A percentile compares a stretch with the other conserved stretches of the same genome.
These are phyloP conservation scores for Brassica incana DNA, from an alignment of 345 rosid species.

Conservation along the genomic window DNA sequence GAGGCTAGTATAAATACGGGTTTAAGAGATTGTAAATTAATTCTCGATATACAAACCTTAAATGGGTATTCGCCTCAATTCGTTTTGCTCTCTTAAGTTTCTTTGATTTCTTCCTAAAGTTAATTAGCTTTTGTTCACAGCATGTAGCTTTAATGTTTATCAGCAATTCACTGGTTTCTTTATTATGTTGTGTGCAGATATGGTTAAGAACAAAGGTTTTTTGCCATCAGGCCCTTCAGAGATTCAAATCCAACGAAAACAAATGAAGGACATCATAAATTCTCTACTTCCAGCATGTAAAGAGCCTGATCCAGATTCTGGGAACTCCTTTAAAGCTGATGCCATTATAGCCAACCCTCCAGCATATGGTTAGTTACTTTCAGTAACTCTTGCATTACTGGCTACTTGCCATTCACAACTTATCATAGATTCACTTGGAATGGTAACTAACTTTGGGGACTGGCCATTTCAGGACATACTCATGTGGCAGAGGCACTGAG, in stretches of 20 bases:
- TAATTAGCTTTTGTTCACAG: neutral
- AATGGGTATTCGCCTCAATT: too few relatives aligned
- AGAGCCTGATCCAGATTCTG: conserved; percentile 87
- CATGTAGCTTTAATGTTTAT: neutral
- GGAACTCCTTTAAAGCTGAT: conserved; percentile 80
- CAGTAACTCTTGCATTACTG: conserved; percentile 10
- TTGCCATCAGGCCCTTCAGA: conserved; percentile 98
- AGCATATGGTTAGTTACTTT: conserved; percentile 72
- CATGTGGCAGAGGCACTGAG: conserved; percentile 96
- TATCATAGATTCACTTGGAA: conserved; percentile 4
- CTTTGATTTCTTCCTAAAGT: neutral
- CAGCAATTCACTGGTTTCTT: conserved; percentile 25
- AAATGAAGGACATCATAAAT: conserved; percentile 76
- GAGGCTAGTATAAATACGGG: too few relatives aligned
- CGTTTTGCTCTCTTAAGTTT: too few relatives aligned
- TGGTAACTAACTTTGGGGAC: conserved; percentile 28
- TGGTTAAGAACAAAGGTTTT: conserved; percentile 99
- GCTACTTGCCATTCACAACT: neutral
- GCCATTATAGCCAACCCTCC: conserved; percentile 99
- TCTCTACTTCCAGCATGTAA: conserved; percentile 94
- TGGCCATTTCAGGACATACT: conserved; percentile 69
- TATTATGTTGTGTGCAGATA: conserved; percentile 56
- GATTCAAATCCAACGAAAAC: conserved; percentile 82
- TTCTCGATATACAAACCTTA: too few relatives aligned
- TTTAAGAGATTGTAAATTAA: too few relatives aligned